These are phyloP conservation scores for Skeletonema grethae DNA, from an alignment of 108 stramenopile species.

Conservation along the genomic window DNA sequence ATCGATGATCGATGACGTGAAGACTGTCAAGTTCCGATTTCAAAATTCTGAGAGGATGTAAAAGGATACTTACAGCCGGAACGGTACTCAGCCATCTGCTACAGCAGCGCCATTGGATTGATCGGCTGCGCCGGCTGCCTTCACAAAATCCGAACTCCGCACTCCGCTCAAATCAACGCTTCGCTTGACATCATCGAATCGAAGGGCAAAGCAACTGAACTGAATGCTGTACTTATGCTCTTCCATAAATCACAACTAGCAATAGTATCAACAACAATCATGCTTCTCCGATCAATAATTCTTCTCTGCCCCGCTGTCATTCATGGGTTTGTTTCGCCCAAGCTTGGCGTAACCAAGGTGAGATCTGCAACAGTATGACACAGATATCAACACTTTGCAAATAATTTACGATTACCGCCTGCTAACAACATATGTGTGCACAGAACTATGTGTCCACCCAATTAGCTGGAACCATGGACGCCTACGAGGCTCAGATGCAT, in stretches of 20 bases:
- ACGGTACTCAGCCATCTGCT: too few species aligned
- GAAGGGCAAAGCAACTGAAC: too few species aligned
- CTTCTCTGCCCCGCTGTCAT: neutral
- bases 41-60: neutral
- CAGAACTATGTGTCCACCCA: neutral
- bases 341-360: constrained; percentile 3
- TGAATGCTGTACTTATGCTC: too few species aligned
- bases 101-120: too few species aligned
- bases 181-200: too few species aligned
- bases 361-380: neutral
- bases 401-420: neutral
- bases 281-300: constrained; percentile 3
- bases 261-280: neutral
- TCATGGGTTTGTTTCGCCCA: neutral
- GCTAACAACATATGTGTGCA: neutral
- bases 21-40: too few species aligned
- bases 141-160: too few species aligned
- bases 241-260: neutral
- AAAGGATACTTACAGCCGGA: too few species aligned
- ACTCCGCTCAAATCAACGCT: too few species aligned
- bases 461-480: neutral
- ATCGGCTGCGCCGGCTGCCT: too few species aligned
- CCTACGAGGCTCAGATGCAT: neutral
- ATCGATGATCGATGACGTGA: too few species aligned
- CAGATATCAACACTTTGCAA: neutral